These are phyloP conservation scores for Rubroboletus satanas DNA, from an alignment of 768 basidiomycete species.

Conservation along the genomic window DNA sequence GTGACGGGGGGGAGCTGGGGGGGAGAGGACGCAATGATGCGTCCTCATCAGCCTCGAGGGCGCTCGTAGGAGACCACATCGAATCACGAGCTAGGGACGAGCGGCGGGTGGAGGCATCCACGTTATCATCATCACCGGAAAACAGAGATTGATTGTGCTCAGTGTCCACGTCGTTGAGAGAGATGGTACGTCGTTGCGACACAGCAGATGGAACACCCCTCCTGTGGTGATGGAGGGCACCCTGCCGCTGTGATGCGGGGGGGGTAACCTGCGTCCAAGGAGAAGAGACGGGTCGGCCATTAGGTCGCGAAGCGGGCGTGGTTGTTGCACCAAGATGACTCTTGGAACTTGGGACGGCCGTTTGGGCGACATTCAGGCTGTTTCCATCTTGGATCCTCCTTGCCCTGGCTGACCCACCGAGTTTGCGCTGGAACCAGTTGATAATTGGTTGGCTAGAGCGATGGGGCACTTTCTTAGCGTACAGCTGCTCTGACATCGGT, in stretches of 20 bases:
- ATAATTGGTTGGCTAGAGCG: slow-evolving; percentile 82
- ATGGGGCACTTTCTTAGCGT: slow-evolving; percentile 58
- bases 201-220: slow-evolving; percentile 20
- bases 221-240: slow-evolving; percentile 12
- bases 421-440: slow-evolving; percentile 86
- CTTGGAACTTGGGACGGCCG: slow-evolving; percentile 13
- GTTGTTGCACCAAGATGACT: slow-evolving; percentile 10
- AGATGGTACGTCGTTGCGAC: slow-evolving; percentile 55
- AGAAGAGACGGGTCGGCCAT: slow-evolving; percentile 29
- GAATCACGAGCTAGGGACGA: slow-evolving; percentile 70
- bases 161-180: slow-evolving; percentile 58
- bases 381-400: slow-evolving; percentile 45
- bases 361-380: slow-evolving; percentile 11
- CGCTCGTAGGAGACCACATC: slow-evolving; percentile 73
- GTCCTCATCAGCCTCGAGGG: slow-evolving; percentile 87
- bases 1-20: slow-evolving; percentile 83
- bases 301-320: slow-evolving; percentile 17
- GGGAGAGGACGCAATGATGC: slow-evolving; percentile 88
- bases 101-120: slow-evolving; percentile 46
- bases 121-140: slow-evolving; percentile 37
- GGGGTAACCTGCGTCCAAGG: slow-evolving; percentile 22
- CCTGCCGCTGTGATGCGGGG: slow-evolving; percentile 27
- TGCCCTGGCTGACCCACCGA: slow-evolving; percentile 61
- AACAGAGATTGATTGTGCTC: slow-evolving; percentile 36
- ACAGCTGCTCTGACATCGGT: slow-evolving; percentile 32